These are phyloP conservation scores for Tarenaya hassleriana DNA, from an alignment of 345 rosid genomes.

Conservation along the genomic window DNA sequence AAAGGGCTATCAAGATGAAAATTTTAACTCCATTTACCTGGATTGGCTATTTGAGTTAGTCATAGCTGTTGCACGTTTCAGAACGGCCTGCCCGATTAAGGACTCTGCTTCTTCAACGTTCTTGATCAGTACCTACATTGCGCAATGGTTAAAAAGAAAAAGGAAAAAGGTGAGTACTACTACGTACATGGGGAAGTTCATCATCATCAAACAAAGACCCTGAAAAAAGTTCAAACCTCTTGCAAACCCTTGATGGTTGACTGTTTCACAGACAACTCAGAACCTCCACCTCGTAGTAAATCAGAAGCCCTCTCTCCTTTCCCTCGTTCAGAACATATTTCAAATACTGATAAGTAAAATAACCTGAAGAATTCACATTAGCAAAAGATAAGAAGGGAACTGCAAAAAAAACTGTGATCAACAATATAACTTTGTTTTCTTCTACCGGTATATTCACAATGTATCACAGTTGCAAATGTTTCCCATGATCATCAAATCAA, in stretches of 20 bases:
- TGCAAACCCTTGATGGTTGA: constrained; percentile 61
- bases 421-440: not conserved
- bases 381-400: constrained; percentile 3
- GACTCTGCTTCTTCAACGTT: constrained; percentile 59
- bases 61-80: constrained; percentile 76
- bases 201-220: constrained; percentile 4
- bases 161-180: constrained; percentile 5
- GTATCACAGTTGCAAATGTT: not conserved
- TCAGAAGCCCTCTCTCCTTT: constrained; percentile 65
- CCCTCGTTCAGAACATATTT: constrained; percentile 74
- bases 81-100: constrained; percentile 59
- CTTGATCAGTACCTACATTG: constrained; percentile 42
- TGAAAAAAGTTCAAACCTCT: constrained; percentile 40
- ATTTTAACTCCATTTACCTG: constrained; percentile 38
- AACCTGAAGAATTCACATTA: constrained; percentile 33
- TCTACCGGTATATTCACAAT: constrained; percentile 1
- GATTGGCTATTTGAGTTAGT: constrained; percentile 79
- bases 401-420: constrained; percentile 3
- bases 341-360: constrained; percentile 64
- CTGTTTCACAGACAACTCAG: constrained; percentile 60
- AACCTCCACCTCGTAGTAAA: constrained; percentile 46
- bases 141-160: constrained; percentile 9
- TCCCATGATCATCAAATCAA: not conserved
- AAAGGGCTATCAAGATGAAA: not conserved
- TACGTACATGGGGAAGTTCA: constrained; percentile 2